phyloP scores from a whole-genome alignment of 2,329 filamentous ascomycete species.

The Fusarium subglutinans region DNA sequence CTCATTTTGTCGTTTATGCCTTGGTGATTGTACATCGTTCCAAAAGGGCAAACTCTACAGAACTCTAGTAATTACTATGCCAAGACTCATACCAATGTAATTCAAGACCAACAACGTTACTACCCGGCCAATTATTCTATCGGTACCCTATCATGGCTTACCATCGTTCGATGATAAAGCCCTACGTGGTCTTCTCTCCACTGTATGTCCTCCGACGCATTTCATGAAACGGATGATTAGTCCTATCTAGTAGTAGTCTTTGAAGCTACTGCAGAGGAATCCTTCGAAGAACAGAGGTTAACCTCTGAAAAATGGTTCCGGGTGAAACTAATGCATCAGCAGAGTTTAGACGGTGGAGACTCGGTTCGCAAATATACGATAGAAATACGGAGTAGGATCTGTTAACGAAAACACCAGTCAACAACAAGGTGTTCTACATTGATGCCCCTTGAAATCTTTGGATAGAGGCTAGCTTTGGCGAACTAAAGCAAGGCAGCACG shows the following conservation, averaged over 20 bases:
- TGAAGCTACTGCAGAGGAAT: not conserved
- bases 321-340: not conserved
- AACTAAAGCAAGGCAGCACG: not conserved
- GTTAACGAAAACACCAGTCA: not conserved
- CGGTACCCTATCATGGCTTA: no score
- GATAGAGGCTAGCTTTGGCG: not conserved
- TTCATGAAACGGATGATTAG: not conserved
- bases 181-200: not conserved
- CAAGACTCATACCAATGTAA: not conserved
- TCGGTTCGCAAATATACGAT: not conserved
- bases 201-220: not conserved
- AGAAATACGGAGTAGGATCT: no score
- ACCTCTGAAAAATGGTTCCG: not conserved
- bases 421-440: rapidly evolving
- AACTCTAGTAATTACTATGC: not conserved
- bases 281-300: not conserved
- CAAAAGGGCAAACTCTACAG: not conserved
- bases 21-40: not conserved
- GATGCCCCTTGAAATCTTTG: not conserved
- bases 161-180: not conserved
- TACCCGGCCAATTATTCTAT: not conserved
- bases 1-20: not conserved
- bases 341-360: not conserved
- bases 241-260: not conserved
- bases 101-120: not conserved